Evolutionary conservation across 768 basidiomycete genomes (phyloP).

Genomic region (Podaxis sp.): DNA sequence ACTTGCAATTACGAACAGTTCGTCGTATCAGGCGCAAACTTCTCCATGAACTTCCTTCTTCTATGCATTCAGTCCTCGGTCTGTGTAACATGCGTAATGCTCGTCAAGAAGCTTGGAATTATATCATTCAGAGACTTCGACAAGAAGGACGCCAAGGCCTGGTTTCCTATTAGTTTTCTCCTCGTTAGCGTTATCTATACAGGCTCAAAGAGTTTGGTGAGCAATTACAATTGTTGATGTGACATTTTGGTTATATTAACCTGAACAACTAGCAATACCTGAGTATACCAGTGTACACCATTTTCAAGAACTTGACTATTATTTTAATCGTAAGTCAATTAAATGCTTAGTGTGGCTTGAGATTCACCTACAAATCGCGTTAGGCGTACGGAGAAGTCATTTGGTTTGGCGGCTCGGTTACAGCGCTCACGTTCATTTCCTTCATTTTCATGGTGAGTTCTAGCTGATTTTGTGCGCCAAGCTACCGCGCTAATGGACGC

Average conservation of each 20-base stretch:
- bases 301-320: conserved; percentile 99
- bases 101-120: conserved; percentile 72
- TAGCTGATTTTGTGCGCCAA: not conserved
- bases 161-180: conserved; percentile 93
- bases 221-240: conserved; percentile 30
- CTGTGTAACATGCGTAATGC: conserved; percentile 74
- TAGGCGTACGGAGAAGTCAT: conserved; percentile 97
- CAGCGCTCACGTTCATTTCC: conserved; percentile 82
- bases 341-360: conserved; percentile 1
- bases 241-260: not conserved
- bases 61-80: conserved; percentile 89
- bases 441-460: conserved; percentile 86
- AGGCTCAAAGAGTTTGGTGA: conserved; percentile 92
- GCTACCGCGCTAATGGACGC: not conserved
- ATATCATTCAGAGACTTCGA: conserved; percentile 88
- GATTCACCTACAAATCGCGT: conserved; percentile 5
- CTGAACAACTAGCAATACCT: conserved; percentile 79
- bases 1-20: conserved; percentile 50
- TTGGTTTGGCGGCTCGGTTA: conserved; percentile 93
- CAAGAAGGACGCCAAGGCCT: conserved; percentile 78
- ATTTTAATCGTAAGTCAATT: conserved; percentile 80
- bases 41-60: conserved; percentile 97
- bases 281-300: conserved; percentile 96
- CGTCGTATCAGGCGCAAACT: conserved; percentile 89
- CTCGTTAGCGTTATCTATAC: conserved; percentile 97